These are phyloP conservation scores for Atalantia buxifolia DNA, from an alignment of 345 rosid species.

Conservation along the genomic window DNA sequence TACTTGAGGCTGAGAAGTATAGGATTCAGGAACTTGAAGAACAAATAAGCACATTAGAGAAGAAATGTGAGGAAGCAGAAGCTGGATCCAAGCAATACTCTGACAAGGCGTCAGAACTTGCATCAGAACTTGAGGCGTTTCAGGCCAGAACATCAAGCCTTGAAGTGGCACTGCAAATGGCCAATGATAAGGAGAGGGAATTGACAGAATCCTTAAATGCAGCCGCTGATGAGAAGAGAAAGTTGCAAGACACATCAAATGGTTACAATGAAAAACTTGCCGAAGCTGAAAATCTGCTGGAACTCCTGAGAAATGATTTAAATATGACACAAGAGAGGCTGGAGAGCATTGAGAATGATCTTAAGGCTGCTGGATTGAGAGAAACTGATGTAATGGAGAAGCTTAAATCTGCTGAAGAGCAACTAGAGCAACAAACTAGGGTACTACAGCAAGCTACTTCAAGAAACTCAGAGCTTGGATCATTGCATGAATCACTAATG, in stretches of 20 bases:
- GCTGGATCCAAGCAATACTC: constrained; percentile 51
- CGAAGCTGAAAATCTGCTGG: constrained; percentile 69
- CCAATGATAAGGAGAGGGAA: constrained; percentile 59
- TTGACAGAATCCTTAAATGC: constrained; percentile 51
- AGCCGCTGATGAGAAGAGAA: constrained; percentile 63
- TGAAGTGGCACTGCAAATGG: constrained; percentile 62
- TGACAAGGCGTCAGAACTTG: constrained; percentile 55
- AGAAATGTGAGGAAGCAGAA: constrained; percentile 63
- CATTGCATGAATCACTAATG: constrained; percentile 46
- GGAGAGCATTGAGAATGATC: constrained; percentile 62
- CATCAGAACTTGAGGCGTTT: constrained; percentile 68
- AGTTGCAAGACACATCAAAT: constrained; percentile 52
- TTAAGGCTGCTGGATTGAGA: constrained; percentile 56
- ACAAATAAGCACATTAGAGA: constrained; percentile 61
- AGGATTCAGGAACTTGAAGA: constrained; percentile 94
- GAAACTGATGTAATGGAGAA: constrained; percentile 65
- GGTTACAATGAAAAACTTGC: constrained; percentile 49
- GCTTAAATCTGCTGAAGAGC: constrained; percentile 74
- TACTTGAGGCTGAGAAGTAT: constrained; percentile 85
- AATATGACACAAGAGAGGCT: constrained; percentile 56
- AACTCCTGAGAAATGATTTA: constrained; percentile 65
- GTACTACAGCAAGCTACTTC: constrained; percentile 53
- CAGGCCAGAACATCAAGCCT: constrained; percentile 68
- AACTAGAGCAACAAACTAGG: constrained; percentile 51
- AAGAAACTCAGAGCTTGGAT: constrained; percentile 62